Base-by-base conservation (phyloP, 352 stramenopile species). In the Achlya hypogyna region DNA sequence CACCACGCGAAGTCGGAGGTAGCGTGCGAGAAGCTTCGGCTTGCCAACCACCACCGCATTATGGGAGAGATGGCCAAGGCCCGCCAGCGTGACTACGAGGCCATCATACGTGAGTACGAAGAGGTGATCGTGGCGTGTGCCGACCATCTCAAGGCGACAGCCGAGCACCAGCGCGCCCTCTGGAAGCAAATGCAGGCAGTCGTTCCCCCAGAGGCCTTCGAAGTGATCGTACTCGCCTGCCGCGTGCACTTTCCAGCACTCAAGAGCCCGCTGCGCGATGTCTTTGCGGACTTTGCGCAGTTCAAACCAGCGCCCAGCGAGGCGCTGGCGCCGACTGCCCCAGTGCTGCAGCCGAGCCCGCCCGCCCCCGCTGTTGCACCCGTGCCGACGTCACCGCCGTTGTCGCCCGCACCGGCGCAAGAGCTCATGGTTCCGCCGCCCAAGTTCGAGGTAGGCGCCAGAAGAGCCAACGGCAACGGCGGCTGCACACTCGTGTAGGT, bases 281-380 rank as follows among this genome's bases (percentile, higher is more conserved):
- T 62, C 2, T 62, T 62, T 62, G 31, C 38, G 8, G 16, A 47
- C 4, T 62, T 62, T 62, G 53, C 53, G 10, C 22, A 62, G 20
- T 16, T 45, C n/a, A 1, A 10, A 18, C 12, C 38, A 45, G 14
- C 38, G 38, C 51, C 28, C 23, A 31, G 3, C 4, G 51, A 5
- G 8, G 51, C 23, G 1, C 14, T 25, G 35, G 51, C n/a, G n/a
- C n/a, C n/a, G n/a, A n/a, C n/a, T n/a, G n/a, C n/a, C n/a, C n/a
- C n/a, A n/a, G n/a, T n/a, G n/a, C n/a, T 14, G 34, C 34, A 10
- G 38, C 38, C 38, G 38, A 9, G 12, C 14, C 38, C 38, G 2
- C 12, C 4, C 12, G 38, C 6, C 38, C 6, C 14, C 34, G 6
- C 6, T 45, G 12, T 10, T 1, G 12, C 2, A 18, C 12, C 14